Base-by-base conservation (phyloP, 164 flowering plant genomes). In the Platanus orientalis region DNA sequence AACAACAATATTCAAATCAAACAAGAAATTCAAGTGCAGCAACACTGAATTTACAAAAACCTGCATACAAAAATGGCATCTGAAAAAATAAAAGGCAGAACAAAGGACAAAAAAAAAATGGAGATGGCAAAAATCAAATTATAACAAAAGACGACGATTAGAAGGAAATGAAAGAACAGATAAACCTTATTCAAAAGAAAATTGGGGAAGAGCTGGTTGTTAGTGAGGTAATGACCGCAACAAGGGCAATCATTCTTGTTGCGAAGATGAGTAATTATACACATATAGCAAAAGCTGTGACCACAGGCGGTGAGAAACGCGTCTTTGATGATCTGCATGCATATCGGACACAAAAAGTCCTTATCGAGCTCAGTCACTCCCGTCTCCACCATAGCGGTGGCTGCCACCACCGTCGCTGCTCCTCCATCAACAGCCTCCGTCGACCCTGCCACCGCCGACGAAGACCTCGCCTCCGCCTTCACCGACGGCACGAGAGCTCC, bases 241-340 rank as follows among this genome's bases (percentile, higher is more conserved):
- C 94, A 88, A 28, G 99, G 97, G 69, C 99, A 94, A 78, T 94
- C 93, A 56, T 72, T 86, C 82, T 94, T 94, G 82, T 86, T 82
- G 32, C 84, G 78, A 19, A 94, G 86, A 76, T 94, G 99, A 29
- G 96, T 94, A 29, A 75, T 78, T 57, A 94, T 89, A 45, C 99
- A 94, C 94, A 88, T 94, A 75, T 89, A 94, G 70, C 99, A 94
- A 73, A 87, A 94, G 74, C 95, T 91, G 68, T 94, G 99, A 1
- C 99, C 97, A 53, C 99, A 94, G 1, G 88, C 77, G 14, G 99
- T 94, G 0, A 94, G 80, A 61, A 94, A 91, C 29, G 97, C 99
- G 47, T 91, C 99, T 69, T 85, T 94, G 19, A 94, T 84, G 6
- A 85, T 80, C 76, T 94, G 97, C 93, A 91, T 94, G 67, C 99